Evolutionary conservation across 768 basidiomycete genomes (phyloP).

Genomic region (Tulasnella sp.): DNA sequence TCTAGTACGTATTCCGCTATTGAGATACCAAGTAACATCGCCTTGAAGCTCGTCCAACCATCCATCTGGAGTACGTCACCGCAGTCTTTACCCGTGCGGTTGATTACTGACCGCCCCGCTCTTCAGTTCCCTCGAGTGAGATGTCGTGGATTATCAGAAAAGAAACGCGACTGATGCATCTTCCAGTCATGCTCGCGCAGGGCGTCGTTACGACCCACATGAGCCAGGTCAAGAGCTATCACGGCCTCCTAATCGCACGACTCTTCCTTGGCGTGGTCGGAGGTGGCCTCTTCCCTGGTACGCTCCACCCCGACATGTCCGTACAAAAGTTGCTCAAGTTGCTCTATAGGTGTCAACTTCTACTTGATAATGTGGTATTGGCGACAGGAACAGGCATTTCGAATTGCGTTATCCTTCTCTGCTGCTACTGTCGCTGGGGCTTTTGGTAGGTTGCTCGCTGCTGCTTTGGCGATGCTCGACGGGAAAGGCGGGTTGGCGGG

Average conservation of each 20-base stretch:
- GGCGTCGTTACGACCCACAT: slow-evolving; percentile 44
- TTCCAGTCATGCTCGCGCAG: slow-evolving; percentile 15
- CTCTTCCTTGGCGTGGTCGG: slow-evolving; percentile 54
- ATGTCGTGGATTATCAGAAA: not conserved
- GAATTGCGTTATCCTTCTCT: slow-evolving; percentile 59
- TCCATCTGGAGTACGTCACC: slow-evolving; percentile 55
- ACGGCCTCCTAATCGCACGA: slow-evolving; percentile 48
- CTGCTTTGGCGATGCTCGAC: slow-evolving; percentile 41
- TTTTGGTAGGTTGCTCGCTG: slow-evolving; percentile 54
- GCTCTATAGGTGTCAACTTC: slow-evolving; percentile 5
- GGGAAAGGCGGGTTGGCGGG: slow-evolving; percentile 40
- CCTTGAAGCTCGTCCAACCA: slow-evolving; percentile 61
- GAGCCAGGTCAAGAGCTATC: slow-evolving; percentile 55
- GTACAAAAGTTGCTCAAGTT: not conserved
- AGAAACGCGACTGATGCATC: not conserved
- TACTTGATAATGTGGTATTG: slow-evolving; percentile 55
- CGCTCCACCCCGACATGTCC: not conserved
- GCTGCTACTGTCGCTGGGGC: slow-evolving; percentile 72
- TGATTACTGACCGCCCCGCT: slow-evolving; percentile 35
- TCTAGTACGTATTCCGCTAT: slow-evolving; percentile 20
- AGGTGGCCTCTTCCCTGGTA: slow-evolving; percentile 45
- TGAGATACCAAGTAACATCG: slow-evolving; percentile 60
- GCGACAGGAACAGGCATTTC: slow-evolving; percentile 62
- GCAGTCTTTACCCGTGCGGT: slow-evolving; percentile 33
- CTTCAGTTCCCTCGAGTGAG: too few relatives aligned